Base-by-base conservation (phyloP, 1,284 basidiomycete species). In the Papiliotrema laurentii region DNA sequence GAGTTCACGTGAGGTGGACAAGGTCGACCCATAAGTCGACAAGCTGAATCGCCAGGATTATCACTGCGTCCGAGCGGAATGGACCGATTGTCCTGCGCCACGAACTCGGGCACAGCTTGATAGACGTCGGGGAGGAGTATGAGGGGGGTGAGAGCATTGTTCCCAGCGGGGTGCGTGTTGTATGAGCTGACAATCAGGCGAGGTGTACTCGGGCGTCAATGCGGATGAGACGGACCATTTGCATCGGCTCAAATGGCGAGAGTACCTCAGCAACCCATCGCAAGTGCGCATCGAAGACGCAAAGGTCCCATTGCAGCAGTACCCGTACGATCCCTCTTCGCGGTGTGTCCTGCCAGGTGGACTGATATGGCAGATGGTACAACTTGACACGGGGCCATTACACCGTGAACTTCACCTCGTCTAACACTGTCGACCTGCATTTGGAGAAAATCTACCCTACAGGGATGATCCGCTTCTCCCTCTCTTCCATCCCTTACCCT, bases 111-210 rank as follows among this genome's bases (percentile, higher is more conserved):
- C 73, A 75, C 51, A 66, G 60, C 16, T 53, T 75, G 22, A 72
- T 74, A 22, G 75, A 80, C 2, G 84, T 87, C 5, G 88, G 88
- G 6, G 88, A 90, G 71, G 88, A 90, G 73, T 90, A 91, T 62
- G 88, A 91, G 56, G 87, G 87, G 2, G 86, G 68, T 64, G 40
- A 45, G 61, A 51, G 5, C 10, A 11, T 3, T 49, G 19, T 22
- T 26, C 16, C 39, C 5, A 10, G 28, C 26, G 13, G 19, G 24
- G 22, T 37, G n/a, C n/a, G n/a, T 33, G 21, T 35, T 7, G 7
- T 14, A 31, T 36, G 42, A 35, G 18, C 54, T 49, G 28, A 49
- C n/a, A 30, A 34, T 0, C 24, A 66, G 70, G 86, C 1, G 83
- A 73, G 54, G 83, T 76, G 2, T 90, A 90, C 68, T 86, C 79